Evolutionary conservation across 345 rosid genomes (phyloP), one percentile per base, ranked within the genome.

Genomic region (Camelina neglecta): DNA sequence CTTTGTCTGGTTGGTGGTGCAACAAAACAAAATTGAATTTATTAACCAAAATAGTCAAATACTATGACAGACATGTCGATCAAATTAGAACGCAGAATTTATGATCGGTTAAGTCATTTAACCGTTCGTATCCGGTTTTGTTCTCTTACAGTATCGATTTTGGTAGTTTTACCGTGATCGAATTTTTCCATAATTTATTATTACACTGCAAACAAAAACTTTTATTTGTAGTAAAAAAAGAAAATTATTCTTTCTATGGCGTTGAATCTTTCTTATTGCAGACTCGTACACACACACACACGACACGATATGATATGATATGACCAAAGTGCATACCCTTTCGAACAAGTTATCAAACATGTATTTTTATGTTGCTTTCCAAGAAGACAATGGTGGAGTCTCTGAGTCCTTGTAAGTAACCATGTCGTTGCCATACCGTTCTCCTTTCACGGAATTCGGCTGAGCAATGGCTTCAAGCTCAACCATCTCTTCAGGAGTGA

Each of bases 301-400:
- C 9, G 4, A n/a, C 2, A 50, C 18, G 51, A 18, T 26, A 36
- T 23, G 3, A 69, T 21, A 3, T 0, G 4, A 39, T 12, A 44
- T 42, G 11, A 35, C 51, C 11, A 41, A 42, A 3, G 7, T 11
- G 5, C 6, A 18, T 60, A 38, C 6, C 33, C 23, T 39, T 44
- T 44, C 23, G 15, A 44, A 44, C 38, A 1, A 36, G 57, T 58
- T 9, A 59, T 38, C 11, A 33, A 53, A 61, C 50, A 60, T 39
- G 65, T 39, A 9, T 1, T 5, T 12, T 55, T 64, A 73, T 8
- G 11, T 18, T 6, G 45, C 38, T 76, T 85, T 79, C 95, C 90
- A 87, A 39, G 87, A 85, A 58, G 90, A 82, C 56, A 85, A 38
- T 1, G 87, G 87, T 21, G 90, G 92, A 41, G 90, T 89, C 7